Base-by-base conservation (phyloP, 2,329 filamentous ascomycete genomes). In the Venturia carpophila region DNA sequence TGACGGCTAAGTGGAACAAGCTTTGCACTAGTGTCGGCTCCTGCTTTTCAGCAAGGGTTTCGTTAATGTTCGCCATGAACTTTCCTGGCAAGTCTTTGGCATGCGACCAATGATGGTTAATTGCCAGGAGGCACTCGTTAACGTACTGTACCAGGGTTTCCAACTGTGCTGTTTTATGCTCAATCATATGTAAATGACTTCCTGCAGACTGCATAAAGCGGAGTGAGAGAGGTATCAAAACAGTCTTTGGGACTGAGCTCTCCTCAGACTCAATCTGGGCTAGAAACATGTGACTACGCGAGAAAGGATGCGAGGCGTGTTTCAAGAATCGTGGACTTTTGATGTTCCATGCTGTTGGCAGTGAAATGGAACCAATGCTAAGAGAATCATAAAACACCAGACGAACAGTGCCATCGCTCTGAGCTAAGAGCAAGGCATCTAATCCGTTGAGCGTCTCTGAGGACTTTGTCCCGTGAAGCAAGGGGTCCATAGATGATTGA, bases 131-230 rank as follows among this genome's bases (percentile, higher is more conserved):
- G 0, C 89, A 87, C 73, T 96, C 91, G 65, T 86, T 86, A 56
- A 96, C 83, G 72, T 99, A 97, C 61, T 91, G 83, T 9, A 97
- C 78, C 15, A 97, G 76, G 68, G 94, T 96, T 70, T 96, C 91
- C 19, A 97, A 77, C 55, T 91, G 90, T 0, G 92, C 95, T 5
- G 91, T 88, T 71, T 95, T 96, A 19, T 89, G 91, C 0, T 92
- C 89, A 15, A 97, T 81, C 5, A 96, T 81, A 37, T 92, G 90
- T 1, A 97, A 79, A 71, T 95, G 90, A 65, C 92, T 85, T 3
- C 90, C 90, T 2, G 87, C 88, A 17, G 87, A 87, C 3, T 87
- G 86, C 60, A 96, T 85, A 71, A 96, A 95, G 0, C 87, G 85
- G n/a, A 96, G 79, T 69, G 95, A 90, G 73, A 96, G 84, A 0